Percentiles rank a stretch among this genome's conserved stretches.
Evolutionary conservation across 768 basidiomycete species (phyloP).

Genomic region (Atractiella rhizophila): DNA sequence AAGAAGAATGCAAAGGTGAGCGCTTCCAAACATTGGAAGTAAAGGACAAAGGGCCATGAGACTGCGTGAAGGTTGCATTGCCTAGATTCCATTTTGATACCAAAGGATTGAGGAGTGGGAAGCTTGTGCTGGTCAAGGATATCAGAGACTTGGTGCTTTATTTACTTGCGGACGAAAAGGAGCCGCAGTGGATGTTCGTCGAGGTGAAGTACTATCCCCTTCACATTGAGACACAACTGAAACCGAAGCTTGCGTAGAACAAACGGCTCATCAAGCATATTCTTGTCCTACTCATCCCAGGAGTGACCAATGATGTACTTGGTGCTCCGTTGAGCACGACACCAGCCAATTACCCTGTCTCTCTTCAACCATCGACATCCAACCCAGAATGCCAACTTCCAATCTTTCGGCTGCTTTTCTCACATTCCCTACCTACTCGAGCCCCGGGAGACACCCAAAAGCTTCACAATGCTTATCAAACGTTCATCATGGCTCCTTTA

Average conservation of each 20-base stretch:
- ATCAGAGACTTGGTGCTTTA: constrained; percentile 66
- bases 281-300: constrained; percentile 60
- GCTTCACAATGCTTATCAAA: constrained; percentile 61
- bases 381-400: too few species aligned
- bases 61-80: too few species aligned
- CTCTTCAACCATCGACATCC: neutral
- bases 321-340: constrained; percentile 38
- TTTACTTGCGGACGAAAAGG: constrained; percentile 53
- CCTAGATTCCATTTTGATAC: too few species aligned
- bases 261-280: constrained; percentile 46
- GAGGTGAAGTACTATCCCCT: constrained; percentile 30
- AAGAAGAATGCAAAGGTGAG: too few species aligned
- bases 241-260: constrained; percentile 31
- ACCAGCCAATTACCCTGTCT: constrained; percentile 38
- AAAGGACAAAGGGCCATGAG: too few species aligned
- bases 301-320: constrained; percentile 43
- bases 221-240: neutral
- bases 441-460: constrained; percentile 67
- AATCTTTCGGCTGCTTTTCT: constrained; percentile 44
- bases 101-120: too few species aligned
- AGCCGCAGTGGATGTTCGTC: constrained; percentile 60
- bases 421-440: constrained; percentile 73
- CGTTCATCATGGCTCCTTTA: constrained; percentile 58
- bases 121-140: too few species aligned
- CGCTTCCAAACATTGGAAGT: too few species aligned